A percentile compares a stretch with the other conserved stretches of the same genome.
Conservation (phyloP, 106 monocot genomes). For the Dendrobium nobile region DNA sequence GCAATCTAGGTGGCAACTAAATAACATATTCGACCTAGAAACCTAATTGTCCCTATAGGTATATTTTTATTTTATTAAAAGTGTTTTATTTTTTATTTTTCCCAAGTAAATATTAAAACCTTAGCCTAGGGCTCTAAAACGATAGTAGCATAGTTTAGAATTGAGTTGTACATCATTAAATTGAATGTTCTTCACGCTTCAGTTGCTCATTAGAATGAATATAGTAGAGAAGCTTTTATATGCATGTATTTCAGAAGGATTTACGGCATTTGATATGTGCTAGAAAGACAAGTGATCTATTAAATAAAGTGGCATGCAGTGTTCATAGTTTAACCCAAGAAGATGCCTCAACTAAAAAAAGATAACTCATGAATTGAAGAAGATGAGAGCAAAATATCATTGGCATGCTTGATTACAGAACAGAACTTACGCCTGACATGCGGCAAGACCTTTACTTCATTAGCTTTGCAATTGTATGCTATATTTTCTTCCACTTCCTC, state of each 20-base stretch:
- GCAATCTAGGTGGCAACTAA: no score
- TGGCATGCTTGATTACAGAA: slow-evolving; percentile 6
- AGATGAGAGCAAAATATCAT: not conserved
- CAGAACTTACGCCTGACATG: slow-evolving; percentile 74
- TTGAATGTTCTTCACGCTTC: not conserved
- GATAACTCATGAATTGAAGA: not conserved
- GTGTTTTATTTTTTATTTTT: no score
- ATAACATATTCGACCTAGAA: no score
- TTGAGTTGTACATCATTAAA: not conserved
- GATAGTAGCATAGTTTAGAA: not conserved
- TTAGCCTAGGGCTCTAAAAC: not conserved
- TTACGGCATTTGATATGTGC: not conserved
- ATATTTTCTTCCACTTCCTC: slow-evolving; percentile 82
- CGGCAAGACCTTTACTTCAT: slow-evolving; percentile 59
- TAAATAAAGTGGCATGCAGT: not conserved
- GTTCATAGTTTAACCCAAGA: not conserved
- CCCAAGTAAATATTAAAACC: not conserved
- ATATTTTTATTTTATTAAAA: no score
- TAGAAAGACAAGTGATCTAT: not conserved
- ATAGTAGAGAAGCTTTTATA: not conserved
- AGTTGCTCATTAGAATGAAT: not conserved
- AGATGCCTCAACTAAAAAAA: not conserved
- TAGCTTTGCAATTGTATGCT: slow-evolving; percentile 72
- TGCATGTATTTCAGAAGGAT: not conserved
- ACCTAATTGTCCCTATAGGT: no score